phyloP scores from a whole-genome alignment of 2,329 filamentous ascomycete species.

The Aspergillus sp. region DNA sequence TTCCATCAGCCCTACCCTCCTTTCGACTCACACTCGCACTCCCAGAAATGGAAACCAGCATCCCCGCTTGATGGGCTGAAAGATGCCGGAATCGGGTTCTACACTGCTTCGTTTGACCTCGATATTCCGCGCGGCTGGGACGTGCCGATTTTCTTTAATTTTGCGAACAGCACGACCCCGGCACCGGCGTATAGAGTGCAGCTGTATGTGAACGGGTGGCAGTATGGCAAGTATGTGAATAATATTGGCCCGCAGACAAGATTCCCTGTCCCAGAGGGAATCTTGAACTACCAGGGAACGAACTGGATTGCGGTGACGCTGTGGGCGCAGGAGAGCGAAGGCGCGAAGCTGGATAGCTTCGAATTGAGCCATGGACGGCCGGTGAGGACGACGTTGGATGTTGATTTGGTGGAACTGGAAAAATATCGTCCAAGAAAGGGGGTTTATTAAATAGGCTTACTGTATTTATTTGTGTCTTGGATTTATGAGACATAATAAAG shows the following conservation, averaged over 20 bases:
- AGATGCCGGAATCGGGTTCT: slow-evolving; percentile 53
- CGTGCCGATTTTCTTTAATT: slow-evolving; percentile 55
- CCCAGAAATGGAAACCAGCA: slow-evolving; percentile 30
- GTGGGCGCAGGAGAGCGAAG: slow-evolving; percentile 63
- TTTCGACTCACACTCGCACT: not conserved
- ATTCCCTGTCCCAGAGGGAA: slow-evolving; percentile 72
- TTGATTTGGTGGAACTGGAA: slow-evolving; percentile 49
- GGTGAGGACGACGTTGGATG: slow-evolving; percentile 52
- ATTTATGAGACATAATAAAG: not conserved
- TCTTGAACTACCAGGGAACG: slow-evolving; percentile 67
- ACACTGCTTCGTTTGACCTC: slow-evolving; percentile 52
- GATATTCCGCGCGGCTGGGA: slow-evolving; percentile 55
- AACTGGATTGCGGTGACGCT: slow-evolving; percentile 70
- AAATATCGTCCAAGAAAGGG: slow-evolving; percentile 49
- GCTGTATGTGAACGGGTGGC: slow-evolving; percentile 74
- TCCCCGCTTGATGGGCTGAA: slow-evolving; percentile 44
- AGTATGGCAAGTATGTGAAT: slow-evolving; percentile 67
- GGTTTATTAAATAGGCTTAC: slow-evolving; percentile 47
- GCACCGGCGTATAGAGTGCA: slow-evolving; percentile 60
- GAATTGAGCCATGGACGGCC: slow-evolving; percentile 51
- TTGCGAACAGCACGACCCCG: slow-evolving; percentile 49
- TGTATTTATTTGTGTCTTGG: not conserved
- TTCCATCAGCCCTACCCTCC: slow-evolving; percentile 55
- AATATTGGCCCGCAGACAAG: slow-evolving; percentile 73
- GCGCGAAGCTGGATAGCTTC: slow-evolving; percentile 58